These are phyloP conservation scores for Malassezia slooffiae DNA, from an alignment of 1,284 basidiomycete species.

Conservation along the genomic window DNA sequence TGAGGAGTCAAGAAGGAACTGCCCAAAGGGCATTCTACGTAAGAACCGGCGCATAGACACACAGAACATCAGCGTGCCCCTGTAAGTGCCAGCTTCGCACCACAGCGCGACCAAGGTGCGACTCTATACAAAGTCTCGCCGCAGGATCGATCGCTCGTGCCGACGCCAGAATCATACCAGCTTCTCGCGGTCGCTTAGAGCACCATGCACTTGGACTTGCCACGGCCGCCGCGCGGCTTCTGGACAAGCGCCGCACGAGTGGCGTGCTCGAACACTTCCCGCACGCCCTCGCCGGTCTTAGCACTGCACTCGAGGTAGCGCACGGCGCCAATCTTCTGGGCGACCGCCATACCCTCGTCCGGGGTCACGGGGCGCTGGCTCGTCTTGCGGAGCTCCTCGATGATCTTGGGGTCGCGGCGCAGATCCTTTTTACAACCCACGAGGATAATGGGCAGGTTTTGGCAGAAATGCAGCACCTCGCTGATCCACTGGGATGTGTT, in stretches of 20 bases:
- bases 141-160: too few species aligned
- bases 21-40: too few species aligned
- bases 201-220: conserved; percentile 53
- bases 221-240: conserved; percentile 46
- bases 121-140: too few species aligned
- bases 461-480: conserved; percentile 84
- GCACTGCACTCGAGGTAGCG: conserved; percentile 84
- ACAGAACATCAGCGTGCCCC: too few species aligned
- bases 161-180: too few species aligned
- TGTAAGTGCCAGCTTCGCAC: too few species aligned
- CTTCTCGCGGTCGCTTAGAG: conserved; percentile 52
- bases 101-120: too few species aligned
- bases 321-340: conserved; percentile 76
- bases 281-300: conserved; percentile 75
- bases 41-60: too few species aligned
- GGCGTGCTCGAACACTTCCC: conserved; percentile 82
- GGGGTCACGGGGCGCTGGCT: conserved; percentile 44
- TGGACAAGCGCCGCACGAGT: conserved; percentile 64
- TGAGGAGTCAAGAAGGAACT: too few species aligned
- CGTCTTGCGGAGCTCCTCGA: conserved; percentile 46
- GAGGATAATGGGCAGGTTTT: conserved; percentile 72
- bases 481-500: conserved; percentile 73
- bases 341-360: conserved; percentile 62
- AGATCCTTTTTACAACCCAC: conserved; percentile 71
- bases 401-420: conserved; percentile 46